Percentiles rank a stretch among this genome's conserved stretches.
Conservation (phyloP, 75 land plant species). For the Picea glauca region DNA sequence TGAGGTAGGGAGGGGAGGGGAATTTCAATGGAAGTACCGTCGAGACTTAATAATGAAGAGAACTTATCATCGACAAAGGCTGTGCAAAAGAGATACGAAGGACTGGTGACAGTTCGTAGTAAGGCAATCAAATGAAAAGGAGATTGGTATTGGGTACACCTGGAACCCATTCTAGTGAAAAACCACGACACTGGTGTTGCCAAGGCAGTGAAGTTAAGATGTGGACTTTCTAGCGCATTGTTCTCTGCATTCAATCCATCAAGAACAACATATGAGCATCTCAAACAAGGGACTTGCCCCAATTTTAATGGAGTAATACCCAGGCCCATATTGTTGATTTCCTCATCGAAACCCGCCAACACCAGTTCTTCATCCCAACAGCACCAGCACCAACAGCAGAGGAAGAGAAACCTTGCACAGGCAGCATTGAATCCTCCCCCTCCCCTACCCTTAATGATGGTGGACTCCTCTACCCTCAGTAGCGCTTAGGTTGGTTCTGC, state of each 20-base stretch:
- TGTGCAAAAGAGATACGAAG: slow-evolving; percentile 70
- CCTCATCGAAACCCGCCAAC: background rate
- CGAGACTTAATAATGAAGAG: slow-evolving; percentile 21
- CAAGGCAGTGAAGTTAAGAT: slow-evolving; percentile 56
- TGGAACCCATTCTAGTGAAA: slow-evolving; percentile 67
- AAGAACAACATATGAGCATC: slow-evolving; percentile 45
- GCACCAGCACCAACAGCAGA: too few species aligned
- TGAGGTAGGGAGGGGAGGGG: too few species aligned
- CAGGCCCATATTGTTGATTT: slow-evolving; percentile 30
- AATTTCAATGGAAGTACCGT: background rate
- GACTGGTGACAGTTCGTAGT: slow-evolving; percentile 61
- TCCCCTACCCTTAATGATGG: too few species aligned
- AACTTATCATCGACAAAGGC: slow-evolving; percentile 17
- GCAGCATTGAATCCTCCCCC: too few species aligned
- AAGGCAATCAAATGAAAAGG: slow-evolving; percentile 92
- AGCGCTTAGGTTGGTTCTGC: too few species aligned
- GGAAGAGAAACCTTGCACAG: too few species aligned
- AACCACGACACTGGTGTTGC: slow-evolving; percentile 26
- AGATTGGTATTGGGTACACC: background rate
- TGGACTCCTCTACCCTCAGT: too few species aligned
- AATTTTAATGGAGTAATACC: slow-evolving; percentile 36
- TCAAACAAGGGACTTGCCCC: too few species aligned
- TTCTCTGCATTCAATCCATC: slow-evolving; percentile 95
- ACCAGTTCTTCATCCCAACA: too few species aligned
- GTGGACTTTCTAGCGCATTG: slow-evolving; percentile 67